Conservation (phyloP, 331 rosid genomes). For the Erythrophleum ivorense region DNA sequence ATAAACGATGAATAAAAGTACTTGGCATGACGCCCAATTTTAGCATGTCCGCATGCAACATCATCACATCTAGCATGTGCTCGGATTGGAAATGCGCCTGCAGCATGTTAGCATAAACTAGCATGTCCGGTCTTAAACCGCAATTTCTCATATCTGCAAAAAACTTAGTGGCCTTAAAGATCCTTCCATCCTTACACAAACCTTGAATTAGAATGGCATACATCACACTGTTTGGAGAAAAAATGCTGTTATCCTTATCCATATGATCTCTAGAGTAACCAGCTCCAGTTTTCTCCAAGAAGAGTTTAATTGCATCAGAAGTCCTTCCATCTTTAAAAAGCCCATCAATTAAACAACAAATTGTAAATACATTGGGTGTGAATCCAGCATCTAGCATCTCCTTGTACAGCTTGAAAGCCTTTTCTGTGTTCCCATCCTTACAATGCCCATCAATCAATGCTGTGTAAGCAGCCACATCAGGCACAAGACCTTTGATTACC, state of each 20-base stretch:
- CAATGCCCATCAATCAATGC: constrained; percentile 73
- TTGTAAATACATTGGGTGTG: constrained; percentile 58
- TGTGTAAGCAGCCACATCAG: constrained; percentile 71
- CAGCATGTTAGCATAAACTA: constrained; percentile 49
- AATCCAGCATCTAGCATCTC: constrained; percentile 66
- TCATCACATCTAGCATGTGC: constrained; percentile 46
- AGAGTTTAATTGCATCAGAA: constrained; percentile 58
- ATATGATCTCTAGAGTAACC: constrained; percentile 25
- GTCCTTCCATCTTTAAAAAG: constrained; percentile 65
- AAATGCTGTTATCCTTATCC: constrained; percentile 11
- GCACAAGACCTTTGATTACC: constrained; percentile 62
- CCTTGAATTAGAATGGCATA: constrained; percentile 72
- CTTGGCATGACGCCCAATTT: constrained; percentile 66
- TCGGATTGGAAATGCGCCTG: constrained; percentile 43
- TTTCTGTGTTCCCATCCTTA: constrained; percentile 59
- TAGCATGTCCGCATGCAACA: constrained; percentile 66
- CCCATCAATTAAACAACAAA: constrained; percentile 71
- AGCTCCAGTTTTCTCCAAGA: constrained; percentile 53
- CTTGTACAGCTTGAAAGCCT: constrained; percentile 56
- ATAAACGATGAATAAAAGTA: constrained; percentile 32
- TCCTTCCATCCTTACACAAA: constrained; percentile 60
- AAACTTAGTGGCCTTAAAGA: constrained; percentile 66
- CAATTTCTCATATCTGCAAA: constrained; percentile 69
- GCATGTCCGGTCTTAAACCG: constrained; percentile 60
- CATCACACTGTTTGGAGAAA: constrained; percentile 56